Evolutionary conservation across 2,329 filamentous ascomycete species (phyloP).

Genomic region (Pestalotiopsis sp.): DNA sequence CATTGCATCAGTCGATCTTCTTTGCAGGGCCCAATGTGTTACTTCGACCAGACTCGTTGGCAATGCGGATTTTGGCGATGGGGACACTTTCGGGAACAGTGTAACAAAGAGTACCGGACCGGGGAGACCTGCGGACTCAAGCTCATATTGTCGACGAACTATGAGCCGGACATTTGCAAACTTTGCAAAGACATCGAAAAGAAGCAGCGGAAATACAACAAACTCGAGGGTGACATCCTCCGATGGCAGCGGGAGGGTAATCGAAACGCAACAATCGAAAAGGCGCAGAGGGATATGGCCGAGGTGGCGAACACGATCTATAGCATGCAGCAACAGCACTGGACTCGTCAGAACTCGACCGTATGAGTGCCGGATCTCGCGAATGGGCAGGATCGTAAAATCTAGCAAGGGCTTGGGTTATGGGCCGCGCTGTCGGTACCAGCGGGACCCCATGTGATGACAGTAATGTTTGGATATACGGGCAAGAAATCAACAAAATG

Average conservation of each 20-base stretch:
- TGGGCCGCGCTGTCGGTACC: slow-evolving; percentile 16
- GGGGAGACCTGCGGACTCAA: slow-evolving; percentile 96
- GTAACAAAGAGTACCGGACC: slow-evolving; percentile 91
- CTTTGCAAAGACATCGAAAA: slow-evolving; percentile 88
- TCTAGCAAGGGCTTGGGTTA: neutral
- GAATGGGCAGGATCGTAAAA: neutral
- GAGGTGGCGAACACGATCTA: slow-evolving; percentile 65
- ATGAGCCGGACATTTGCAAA: slow-evolving; percentile 70
- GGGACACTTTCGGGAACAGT: slow-evolving; percentile 91
- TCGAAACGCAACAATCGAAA: slow-evolving; percentile 72
- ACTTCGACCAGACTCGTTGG: slow-evolving; percentile 90
- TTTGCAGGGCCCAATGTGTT: slow-evolving; percentile 69
- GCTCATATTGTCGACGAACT: slow-evolving; percentile 76
- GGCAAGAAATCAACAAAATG: neutral
- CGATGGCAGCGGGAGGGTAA: slow-evolving; percentile 80
- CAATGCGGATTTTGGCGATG: slow-evolving; percentile 91
- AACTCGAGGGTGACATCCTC: slow-evolving; percentile 73
- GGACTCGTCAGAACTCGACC: slow-evolving; percentile 29
- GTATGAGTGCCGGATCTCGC: neutral
- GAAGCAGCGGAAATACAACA: slow-evolving; percentile 74
- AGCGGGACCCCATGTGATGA: slow-evolving; percentile 17
- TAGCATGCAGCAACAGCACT: slow-evolving; percentile 44
- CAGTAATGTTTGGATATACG: slow-evolving; percentile 8
- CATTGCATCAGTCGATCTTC: slow-evolving; percentile 25
- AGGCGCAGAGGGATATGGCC: slow-evolving; percentile 69